phyloP scores from a whole-genome alignment of 129 eudicot species.

The Pittosporum tobira region DNA sequence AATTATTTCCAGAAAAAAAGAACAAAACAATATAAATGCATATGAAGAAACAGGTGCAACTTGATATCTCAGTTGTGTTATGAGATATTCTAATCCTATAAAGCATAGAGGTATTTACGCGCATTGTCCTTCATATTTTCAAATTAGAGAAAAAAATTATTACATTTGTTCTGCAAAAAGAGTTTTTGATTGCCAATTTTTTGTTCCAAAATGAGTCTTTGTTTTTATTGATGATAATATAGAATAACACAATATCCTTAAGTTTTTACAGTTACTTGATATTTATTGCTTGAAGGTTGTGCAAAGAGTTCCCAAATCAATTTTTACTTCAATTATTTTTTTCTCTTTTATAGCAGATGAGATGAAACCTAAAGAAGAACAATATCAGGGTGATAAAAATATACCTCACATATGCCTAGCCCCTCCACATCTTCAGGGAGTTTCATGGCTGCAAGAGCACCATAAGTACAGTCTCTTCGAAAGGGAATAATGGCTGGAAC shows the following conservation, averaged over 20 bases:
- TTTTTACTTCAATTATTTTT: neutral
- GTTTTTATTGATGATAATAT: no score
- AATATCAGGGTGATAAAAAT: neutral
- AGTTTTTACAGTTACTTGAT: no score
- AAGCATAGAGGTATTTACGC: neutral
- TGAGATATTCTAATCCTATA: neutral
- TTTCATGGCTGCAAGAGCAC: slow-evolving; percentile 88
- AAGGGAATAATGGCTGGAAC: slow-evolving; percentile 76
- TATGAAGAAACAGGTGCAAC: no score
- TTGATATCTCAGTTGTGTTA: neutral
- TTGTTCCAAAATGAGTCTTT: no score
- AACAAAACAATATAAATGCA: no score
- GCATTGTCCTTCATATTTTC: neutral
- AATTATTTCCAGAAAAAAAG: no score
- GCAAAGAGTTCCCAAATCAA: no score
- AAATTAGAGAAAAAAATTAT: no score
- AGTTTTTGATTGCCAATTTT: no score
- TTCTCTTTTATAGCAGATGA: neutral
- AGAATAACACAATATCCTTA: no score
- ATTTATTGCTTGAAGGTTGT: no score
- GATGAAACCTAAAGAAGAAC: neutral
- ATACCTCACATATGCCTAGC: slow-evolving; percentile 80
- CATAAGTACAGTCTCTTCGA: slow-evolving; percentile 81
- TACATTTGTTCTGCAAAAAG: no score
- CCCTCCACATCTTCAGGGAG: slow-evolving; percentile 75